Evolutionary conservation across 108 stramenopile genomes (phyloP).

Genomic region (Conticribra weissflogii): DNA sequence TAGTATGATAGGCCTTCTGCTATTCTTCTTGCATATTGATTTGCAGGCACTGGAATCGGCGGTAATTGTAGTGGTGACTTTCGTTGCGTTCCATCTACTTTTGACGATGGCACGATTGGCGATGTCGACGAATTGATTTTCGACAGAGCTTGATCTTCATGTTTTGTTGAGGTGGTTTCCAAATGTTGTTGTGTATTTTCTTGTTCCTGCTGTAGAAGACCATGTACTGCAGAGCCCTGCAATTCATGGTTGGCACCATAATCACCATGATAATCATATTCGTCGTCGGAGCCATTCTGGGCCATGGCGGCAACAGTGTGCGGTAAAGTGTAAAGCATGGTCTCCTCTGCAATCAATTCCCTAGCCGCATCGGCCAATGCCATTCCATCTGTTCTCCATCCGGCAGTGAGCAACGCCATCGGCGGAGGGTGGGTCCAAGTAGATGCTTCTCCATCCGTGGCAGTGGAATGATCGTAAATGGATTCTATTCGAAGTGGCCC

Average conservation of each 20-base stretch:
- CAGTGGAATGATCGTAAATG: slow-evolving; percentile 35
- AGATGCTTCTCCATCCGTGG: not conserved
- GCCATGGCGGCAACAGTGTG: no score
- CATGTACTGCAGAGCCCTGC: no score
- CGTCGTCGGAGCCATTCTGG: no score
- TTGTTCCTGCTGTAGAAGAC: no score
- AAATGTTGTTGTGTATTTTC: no score
- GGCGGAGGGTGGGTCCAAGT: slow-evolving; percentile 30
- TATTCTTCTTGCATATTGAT: slow-evolving; percentile 52
- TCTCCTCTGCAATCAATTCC: slow-evolving; percentile 56
- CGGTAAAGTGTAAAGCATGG: slow-evolving; percentile 48
- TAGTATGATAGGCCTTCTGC: slow-evolving; percentile 64
- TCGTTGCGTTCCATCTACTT: not conserved
- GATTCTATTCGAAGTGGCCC: slow-evolving; percentile 73
- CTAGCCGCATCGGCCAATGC: slow-evolving; percentile 49
- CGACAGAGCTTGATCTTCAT: no score
- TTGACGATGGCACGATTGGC: not conserved
- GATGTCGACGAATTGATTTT: no score
- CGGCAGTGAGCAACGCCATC: slow-evolving; percentile 65
- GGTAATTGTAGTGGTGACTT: no score
- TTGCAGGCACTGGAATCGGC: not conserved
- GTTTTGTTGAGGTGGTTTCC: no score
- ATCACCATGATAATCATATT: no score
- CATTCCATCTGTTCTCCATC: slow-evolving; percentile 79
- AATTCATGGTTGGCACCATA: no score